These are phyloP conservation scores for Leptodermis oblonga DNA, from an alignment of 257 asterid genomes.

Conservation along the genomic window DNA sequence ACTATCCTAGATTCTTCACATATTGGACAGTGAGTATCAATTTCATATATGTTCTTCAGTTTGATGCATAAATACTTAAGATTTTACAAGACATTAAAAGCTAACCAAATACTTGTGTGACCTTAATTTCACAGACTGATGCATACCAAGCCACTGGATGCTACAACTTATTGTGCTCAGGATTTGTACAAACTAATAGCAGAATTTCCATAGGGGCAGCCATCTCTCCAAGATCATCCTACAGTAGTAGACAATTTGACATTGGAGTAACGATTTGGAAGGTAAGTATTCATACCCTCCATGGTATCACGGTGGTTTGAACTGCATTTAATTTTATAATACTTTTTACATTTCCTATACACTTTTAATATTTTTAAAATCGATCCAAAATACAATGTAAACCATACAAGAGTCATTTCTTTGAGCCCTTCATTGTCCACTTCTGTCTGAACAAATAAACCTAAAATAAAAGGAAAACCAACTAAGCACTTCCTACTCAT, in stretches of 20 bases:
- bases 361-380: too few species aligned
- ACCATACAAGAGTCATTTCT: conserved; percentile 3
- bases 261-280: conserved; percentile 94
- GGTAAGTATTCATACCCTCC: conserved; percentile 36
- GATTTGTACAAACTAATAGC: conserved; percentile 79
- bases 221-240: conserved; percentile 82
- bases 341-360: too few species aligned
- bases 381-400: too few species aligned
- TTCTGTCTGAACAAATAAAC: neutral
- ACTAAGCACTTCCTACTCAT: neutral
- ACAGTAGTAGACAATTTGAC: conserved; percentile 61
- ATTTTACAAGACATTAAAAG: neutral
- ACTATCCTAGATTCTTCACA: conserved; percentile 82
- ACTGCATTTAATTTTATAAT: too few species aligned
- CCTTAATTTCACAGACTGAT: conserved; percentile 50
- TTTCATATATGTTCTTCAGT: neutral
- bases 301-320: too few species aligned
- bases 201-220: conserved; percentile 96
- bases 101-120: neutral
- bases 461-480: neutral
- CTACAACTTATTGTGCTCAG: conserved; percentile 86
- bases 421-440: neutral
- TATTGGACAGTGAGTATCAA: conserved; percentile 78
- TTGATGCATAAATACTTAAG: neutral
- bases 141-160: conserved; percentile 98